Conservation (phyloP, 225 moss, liverwort and hornwort genomes). For the Physcomitrellopsis africana region DNA sequence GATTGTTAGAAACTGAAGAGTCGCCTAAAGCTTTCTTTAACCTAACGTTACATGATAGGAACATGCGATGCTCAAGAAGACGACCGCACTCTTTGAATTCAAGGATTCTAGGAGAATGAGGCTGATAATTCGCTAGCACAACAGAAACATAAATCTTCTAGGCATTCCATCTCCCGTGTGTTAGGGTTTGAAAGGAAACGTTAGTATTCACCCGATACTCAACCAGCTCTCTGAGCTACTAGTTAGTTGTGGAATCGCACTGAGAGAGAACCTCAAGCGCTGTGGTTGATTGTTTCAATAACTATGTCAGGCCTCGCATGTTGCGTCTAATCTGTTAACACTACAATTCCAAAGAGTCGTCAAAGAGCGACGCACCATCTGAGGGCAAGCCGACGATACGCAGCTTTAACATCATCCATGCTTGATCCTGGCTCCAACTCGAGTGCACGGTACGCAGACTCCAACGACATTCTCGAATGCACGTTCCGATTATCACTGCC, state of each 20-base stretch:
- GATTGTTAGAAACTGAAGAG: slow-evolving; percentile 35
- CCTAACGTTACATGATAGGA: slow-evolving; percentile 16
- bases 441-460: slow-evolving; percentile 74
- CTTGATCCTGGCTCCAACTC: slow-evolving; percentile 72
- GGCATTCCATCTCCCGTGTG: background rate
- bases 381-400: slow-evolving; percentile 86
- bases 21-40: slow-evolving; percentile 19
- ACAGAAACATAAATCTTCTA: background rate
- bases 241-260: background rate
- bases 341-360: background rate
- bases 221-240: background rate
- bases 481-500: slow-evolving; percentile 33
- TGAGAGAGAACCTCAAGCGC: background rate
- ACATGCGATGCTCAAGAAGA: background rate
- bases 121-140: background rate
- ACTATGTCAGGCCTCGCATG: too few relatives aligned
- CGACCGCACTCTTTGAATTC: background rate
- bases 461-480: slow-evolving; percentile 49
- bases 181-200: slow-evolving; percentile 32
- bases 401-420: slow-evolving; percentile 84
- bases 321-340: background rate
- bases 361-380: slow-evolving; percentile 57
- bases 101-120: slow-evolving; percentile 1
- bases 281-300: background rate
- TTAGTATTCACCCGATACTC: background rate